Base-by-base conservation (phyloP, 441 rosid species). In the Melastoma candidum region DNA sequence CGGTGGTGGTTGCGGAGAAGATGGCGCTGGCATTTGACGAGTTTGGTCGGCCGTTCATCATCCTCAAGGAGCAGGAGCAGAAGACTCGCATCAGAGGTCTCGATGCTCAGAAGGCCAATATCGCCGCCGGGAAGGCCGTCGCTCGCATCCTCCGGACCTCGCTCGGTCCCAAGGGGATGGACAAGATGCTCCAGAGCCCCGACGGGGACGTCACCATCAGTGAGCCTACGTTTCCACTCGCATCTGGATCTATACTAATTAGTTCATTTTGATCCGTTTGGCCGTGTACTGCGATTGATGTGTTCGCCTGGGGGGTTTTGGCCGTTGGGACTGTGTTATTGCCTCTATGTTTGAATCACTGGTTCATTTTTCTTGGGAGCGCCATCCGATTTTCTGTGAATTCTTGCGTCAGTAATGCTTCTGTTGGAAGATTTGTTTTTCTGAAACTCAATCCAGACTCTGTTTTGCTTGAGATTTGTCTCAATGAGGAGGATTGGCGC, bases 111-210 rank as follows among this genome's bases (percentile, higher is more conserved):
- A 87, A 81, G 60, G 83, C 97, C 61, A 94, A 94, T 78, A 85
- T 94, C 58, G 78, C 99, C 49, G 90, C 97, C 3, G 99, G 90
- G 0, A 87, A 64, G 56, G 93, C 97, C 1, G 96, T 94, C 3
- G 83, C 96, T 70, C 89, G 95, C 59, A 90, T 94, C 72, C 96
- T 90, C 54, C 87, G 97, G 4, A 83, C 97, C 27, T 94, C 99
- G 6, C 94, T 94, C 24, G 99, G 99, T 9, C 99, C 97, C 54
- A 94, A 89, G 48, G 99, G 99, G 58, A 94, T 90, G 99, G 97
- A 94, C 68, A 89, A 94, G 77, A 89, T 94, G 86, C 89, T 94
- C 54, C 96, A 87, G 45, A 81, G 94, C 68, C 97, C 99, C 65
- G 99, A 87, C 63, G 97, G 95, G 61, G 97, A 94, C 57, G 83